These are phyloP conservation scores for Cyanodermella asteris DNA, from an alignment of 2,329 filamentous ascomycete genomes.

Conservation along the genomic window DNA sequence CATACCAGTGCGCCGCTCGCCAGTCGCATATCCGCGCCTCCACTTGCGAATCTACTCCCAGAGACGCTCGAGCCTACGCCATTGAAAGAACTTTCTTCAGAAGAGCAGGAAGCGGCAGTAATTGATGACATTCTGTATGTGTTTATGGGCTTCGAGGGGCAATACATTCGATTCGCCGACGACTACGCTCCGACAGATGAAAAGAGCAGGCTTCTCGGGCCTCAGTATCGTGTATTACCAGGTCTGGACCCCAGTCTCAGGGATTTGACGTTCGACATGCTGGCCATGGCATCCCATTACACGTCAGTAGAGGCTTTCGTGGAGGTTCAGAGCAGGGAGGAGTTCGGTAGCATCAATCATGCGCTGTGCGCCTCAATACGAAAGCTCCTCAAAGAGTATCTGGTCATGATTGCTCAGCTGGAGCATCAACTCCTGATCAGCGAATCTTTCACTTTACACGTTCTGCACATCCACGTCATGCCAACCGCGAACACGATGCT, in stretches of 20 bases:
- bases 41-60: slow-evolving; percentile 44
- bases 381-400: slow-evolving; percentile 77
- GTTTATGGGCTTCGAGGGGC: slow-evolving; percentile 97
- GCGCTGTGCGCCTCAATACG: slow-evolving; percentile 88
- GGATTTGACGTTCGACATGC: slow-evolving; percentile 69
- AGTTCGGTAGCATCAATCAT: slow-evolving; percentile 89
- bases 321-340: slow-evolving; percentile 77
- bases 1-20: slow-evolving; percentile 52
- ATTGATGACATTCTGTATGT: slow-evolving; percentile 83
- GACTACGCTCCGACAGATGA: slow-evolving; percentile 68
- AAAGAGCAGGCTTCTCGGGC: slow-evolving; percentile 67
- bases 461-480: slow-evolving; percentile 77
- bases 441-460: slow-evolving; percentile 72
- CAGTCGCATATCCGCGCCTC: slow-evolving; percentile 39
- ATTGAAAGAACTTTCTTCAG: slow-evolving; percentile 49
- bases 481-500: slow-evolving; percentile 78
- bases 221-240: slow-evolving; percentile 53
- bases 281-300: slow-evolving; percentile 88
- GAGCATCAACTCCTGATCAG: slow-evolving; percentile 86
- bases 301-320: slow-evolving; percentile 79
- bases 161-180: slow-evolving; percentile 74
- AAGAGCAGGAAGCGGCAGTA: slow-evolving; percentile 67
- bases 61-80: slow-evolving; percentile 43
- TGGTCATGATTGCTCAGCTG: slow-evolving; percentile 77
- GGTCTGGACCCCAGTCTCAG: slow-evolving; percentile 80